Evolutionary conservation across 192 early-diverging fungal genomes (phyloP).

Genomic region (Podila minutissima): DNA sequence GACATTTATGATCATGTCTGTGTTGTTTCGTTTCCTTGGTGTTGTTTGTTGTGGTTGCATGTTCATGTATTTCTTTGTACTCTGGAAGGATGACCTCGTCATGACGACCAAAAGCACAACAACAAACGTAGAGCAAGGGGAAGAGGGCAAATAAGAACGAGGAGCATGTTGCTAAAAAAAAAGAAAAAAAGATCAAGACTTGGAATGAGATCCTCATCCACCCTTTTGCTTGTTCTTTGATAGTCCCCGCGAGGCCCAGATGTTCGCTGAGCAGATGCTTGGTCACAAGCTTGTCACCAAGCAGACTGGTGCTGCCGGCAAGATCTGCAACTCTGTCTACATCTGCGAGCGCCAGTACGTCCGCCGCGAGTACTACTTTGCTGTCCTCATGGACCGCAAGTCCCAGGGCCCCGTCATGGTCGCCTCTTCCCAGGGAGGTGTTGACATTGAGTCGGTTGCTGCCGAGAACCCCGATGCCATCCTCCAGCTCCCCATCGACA

Average conservation of each 20-base stretch:
- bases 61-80: too few relatives aligned
- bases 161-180: too few relatives aligned
- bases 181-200: too few relatives aligned
- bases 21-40: background rate
- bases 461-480: constrained; percentile 96
- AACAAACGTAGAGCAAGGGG: too few relatives aligned
- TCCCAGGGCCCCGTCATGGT: constrained; percentile 95
- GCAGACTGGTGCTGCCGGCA: constrained; percentile 96
- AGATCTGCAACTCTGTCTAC: constrained; percentile 94
- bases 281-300: constrained; percentile 98
- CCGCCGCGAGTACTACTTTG: constrained; percentile 99
- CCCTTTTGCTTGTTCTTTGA: background rate
- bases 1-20: too few relatives aligned
- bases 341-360: constrained; percentile 97
- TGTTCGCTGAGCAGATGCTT: constrained; percentile 94
- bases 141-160: too few relatives aligned
- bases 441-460: constrained; percentile 98
- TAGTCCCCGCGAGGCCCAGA: constrained; percentile 88
- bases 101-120: too few relatives aligned
- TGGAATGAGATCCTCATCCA: background rate
- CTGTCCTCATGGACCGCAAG: constrained; percentile 96
- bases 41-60: too few relatives aligned
- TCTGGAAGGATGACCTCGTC: too few relatives aligned
- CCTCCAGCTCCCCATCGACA: constrained; percentile 90
- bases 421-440: constrained; percentile 96